A percentile compares a stretch with the other conserved stretches of the same genome.
These are phyloP conservation scores for Monascus purpureus DNA, from an alignment of 495 filamentous ascomycete genomes.

Conservation along the genomic window DNA sequence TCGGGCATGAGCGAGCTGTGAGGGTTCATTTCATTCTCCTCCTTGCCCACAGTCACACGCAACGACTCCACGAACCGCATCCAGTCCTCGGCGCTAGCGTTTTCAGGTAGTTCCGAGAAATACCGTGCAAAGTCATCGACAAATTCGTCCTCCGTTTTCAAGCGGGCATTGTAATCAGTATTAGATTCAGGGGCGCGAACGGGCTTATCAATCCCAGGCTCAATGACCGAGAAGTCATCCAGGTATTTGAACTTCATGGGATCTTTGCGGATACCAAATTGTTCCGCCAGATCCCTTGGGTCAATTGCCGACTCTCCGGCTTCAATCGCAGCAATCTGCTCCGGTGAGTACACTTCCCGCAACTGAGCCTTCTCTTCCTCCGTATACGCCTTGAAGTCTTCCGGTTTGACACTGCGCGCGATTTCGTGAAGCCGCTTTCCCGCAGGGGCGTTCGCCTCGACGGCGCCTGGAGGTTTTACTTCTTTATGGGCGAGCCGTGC, in stretches of 20 bases:
- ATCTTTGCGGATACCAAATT: conserved; percentile 55
- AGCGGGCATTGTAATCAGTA: conserved; percentile 43
- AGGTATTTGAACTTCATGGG: conserved; percentile 60
- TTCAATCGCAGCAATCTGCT: conserved; percentile 73
- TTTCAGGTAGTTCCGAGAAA: conserved; percentile 36
- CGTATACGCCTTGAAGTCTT: conserved; percentile 50
- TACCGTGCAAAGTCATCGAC: conserved; percentile 42
- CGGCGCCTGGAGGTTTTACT: conserved; percentile 12
- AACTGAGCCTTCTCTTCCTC: conserved; percentile 51
- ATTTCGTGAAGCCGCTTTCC: conserved; percentile 9
- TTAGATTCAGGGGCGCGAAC: conserved; percentile 38
- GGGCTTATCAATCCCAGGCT: conserved; percentile 60
- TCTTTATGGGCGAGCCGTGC: conserved; percentile 10
- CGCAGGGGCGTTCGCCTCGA: conserved; percentile 8
- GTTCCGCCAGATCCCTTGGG: conserved; percentile 58
- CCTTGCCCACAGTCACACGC: conserved; percentile 37
- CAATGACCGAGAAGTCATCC: conserved; percentile 69
- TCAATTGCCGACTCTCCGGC: conserved; percentile 76
- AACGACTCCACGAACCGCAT: conserved; percentile 30
- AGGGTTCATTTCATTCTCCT: conserved; percentile 35
- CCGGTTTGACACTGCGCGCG: conserved; percentile 15
- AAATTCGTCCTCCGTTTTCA: conserved; percentile 47
- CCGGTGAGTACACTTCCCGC: conserved; percentile 52
- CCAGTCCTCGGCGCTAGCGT: conserved; percentile 27
- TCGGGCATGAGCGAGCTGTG: conserved; percentile 30